phyloP scores from a whole-genome alignment of 148 eudicot species.

The Cornus kousa region DNA sequence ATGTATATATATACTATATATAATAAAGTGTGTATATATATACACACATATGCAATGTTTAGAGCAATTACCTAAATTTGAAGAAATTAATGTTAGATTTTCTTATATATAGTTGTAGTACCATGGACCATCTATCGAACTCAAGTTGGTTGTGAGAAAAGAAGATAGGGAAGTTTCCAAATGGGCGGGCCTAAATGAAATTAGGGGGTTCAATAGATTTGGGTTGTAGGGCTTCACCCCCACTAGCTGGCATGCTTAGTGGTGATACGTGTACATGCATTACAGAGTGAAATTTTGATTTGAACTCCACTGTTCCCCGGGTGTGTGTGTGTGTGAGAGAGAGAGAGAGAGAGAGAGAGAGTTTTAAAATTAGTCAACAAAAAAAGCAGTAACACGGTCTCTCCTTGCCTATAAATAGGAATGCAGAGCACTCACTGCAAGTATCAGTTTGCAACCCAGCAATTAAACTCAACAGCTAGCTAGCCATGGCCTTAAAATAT shows the following conservation, averaged over 20 bases:
- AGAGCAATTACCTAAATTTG: neutral
- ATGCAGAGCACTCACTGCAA: neutral
- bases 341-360: neutral
- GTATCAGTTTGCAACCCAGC: neutral
- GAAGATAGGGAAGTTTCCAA: neutral
- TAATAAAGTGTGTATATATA: no score
- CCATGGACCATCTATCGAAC: neutral
- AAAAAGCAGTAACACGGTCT: neutral
- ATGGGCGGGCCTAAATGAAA: neutral
- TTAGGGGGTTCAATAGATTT: neutral
- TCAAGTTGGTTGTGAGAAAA: neutral
- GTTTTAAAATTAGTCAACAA: neutral
- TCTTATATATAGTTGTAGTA: no score
- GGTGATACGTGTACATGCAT: no score
- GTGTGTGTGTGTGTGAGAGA: no score
- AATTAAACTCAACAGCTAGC: neutral
- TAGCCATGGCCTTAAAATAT: constrained; percentile 26
- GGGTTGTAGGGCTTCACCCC: neutral
- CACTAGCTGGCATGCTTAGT: constrained; percentile 3
- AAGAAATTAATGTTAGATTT: no score
- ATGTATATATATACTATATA: no score
- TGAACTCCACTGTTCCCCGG: no score
- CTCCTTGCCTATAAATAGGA: constrained; percentile 6
- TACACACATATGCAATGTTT: no score
- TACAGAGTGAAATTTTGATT: no score